A percentile compares a stretch with the other conserved stretches of the same genome.
Evolutionary conservation across 176 grass and related monocot species (phyloP).

Genomic region (Carex littledalei): DNA sequence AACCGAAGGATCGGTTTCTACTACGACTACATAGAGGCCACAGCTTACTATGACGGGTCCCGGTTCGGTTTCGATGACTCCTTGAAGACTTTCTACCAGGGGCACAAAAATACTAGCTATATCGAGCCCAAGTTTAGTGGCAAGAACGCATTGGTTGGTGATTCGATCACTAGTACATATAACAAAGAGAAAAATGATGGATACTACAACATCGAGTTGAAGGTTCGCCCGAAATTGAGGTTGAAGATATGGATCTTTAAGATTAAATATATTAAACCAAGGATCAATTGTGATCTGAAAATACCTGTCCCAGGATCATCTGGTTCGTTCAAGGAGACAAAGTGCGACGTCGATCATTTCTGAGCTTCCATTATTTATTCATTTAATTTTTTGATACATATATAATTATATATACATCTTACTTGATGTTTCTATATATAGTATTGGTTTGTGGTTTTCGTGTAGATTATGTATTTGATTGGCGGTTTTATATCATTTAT

Average conservation of each 20-base stretch:
- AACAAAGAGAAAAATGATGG: constrained; percentile 43
- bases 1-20: constrained; percentile 40
- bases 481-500: background rate
- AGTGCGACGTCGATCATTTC: constrained; percentile 43
- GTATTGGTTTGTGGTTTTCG: background rate
- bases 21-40: constrained; percentile 41
- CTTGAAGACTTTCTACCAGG: constrained; percentile 43
- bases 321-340: constrained; percentile 30
- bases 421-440: background rate
- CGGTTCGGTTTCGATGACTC: constrained; percentile 31
- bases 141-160: background rate
- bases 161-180: constrained; percentile 38
- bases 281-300: constrained; percentile 46
- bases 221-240: constrained; percentile 35
- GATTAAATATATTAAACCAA: constrained; percentile 26
- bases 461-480: constrained; percentile 6
- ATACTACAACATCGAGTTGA: constrained; percentile 58
- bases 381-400: constrained; percentile 17
- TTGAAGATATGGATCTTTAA: constrained; percentile 52
- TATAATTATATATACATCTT: background rate
- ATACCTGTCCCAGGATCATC: constrained; percentile 45
- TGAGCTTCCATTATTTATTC: constrained; percentile 23
- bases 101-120: constrained; percentile 37
- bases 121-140: constrained; percentile 29
- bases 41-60: constrained; percentile 40